A percentile compares a stretch with the other conserved stretches of the same genome.
Conservation (phyloP, 1,284 basidiomycete species). For the Boletellus deceptivus region DNA sequence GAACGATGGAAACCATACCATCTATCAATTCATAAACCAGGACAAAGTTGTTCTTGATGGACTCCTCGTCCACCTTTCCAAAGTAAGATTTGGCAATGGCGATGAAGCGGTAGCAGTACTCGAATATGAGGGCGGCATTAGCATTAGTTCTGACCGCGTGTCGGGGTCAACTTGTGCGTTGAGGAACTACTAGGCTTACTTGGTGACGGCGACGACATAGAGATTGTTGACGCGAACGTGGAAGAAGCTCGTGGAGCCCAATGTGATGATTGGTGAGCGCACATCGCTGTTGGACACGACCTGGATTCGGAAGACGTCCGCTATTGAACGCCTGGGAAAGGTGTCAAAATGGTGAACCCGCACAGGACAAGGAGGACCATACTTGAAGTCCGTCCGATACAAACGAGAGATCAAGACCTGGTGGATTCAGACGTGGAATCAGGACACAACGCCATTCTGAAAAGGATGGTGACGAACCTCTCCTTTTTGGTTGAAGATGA, state of each 20-base stretch:
- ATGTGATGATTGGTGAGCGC: slow-evolving; percentile 94
- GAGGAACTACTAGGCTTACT: slow-evolving; percentile 50
- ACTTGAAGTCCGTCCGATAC: slow-evolving; percentile 95
- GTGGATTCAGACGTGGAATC: slow-evolving; percentile 33
- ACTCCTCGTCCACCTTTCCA: slow-evolving; percentile 96
- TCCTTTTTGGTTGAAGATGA: slow-evolving; percentile 97
- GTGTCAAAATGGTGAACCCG: not conserved
- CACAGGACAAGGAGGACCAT: slow-evolving; percentile 11
- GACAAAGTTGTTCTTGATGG: slow-evolving; percentile 98
- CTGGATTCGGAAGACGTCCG: slow-evolving; percentile 96
- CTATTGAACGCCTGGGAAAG: slow-evolving; percentile 81
- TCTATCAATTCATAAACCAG: slow-evolving; percentile 95
- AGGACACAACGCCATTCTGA: not conserved
- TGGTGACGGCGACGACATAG: slow-evolving; percentile 93
- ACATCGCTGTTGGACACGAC: slow-evolving; percentile 98
- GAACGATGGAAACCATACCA: slow-evolving; percentile 50
- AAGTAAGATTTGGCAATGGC: slow-evolving; percentile 93
- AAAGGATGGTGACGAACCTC: slow-evolving; percentile 58
- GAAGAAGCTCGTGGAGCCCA: slow-evolving; percentile 97
- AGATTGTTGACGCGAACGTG: slow-evolving; percentile 95
- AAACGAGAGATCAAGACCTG: slow-evolving; percentile 93
- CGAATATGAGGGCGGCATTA: slow-evolving; percentile 96
- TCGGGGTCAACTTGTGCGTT: not conserved
- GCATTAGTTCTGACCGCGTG: slow-evolving; percentile 78
- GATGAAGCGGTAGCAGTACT: slow-evolving; percentile 96